Evolutionary conservation across 1,284 basidiomycete species (phyloP), one percentile per base, ranked within the genome.

Genomic region (Tranzscheliella williamsii): DNA sequence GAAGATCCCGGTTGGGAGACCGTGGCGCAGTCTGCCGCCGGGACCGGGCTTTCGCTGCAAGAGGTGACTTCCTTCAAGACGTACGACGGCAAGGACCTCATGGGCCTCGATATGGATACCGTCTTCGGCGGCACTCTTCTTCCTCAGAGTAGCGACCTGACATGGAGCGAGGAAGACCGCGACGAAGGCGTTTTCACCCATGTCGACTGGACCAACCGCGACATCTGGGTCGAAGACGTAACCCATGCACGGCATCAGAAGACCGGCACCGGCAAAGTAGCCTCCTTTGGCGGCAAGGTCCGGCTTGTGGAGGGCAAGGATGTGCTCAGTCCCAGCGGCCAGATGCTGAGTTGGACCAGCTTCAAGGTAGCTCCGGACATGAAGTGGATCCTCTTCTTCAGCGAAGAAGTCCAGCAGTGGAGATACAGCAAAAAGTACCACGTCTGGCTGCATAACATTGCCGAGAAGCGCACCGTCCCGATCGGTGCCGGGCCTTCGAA

Each of bases 371-470:
- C 67, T 4, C 67, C 70, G 2, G 67, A 73, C 38, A 39, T 73
- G 27, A 24, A 32, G 5, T 64, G 52, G 42, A 58, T 69, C n/a
- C 21, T 73, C 12, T 68, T 73, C 54, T 62, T 58, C 36, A 58
- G 39, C n/a, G 54, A 47, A 8, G 36, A 44, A 26, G 39, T 35
- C 9, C 58, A 90, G 85, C 90, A 93, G 86, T 98, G 93, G 91
- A 84, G 94, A 27, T 84, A 88, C 77, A 95, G 91, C 7, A 86
- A 85, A 42, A 87, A 88, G 73, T 87, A 87, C 18, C 93, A 93
- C 76, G 92, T 91, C 72, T 95, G 89, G 79, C 82, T 97, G 17
- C 88, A 84, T 72, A 88, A 81, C 78, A 84, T 82, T 77, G 86
- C 61, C 75, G 81, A 72, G 80, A 83, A 54, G 82, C 83, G 75